Evolutionary conservation across 2,329 filamentous ascomycete species (phyloP).

Genomic region (Knoxdaviesia proteae): DNA sequence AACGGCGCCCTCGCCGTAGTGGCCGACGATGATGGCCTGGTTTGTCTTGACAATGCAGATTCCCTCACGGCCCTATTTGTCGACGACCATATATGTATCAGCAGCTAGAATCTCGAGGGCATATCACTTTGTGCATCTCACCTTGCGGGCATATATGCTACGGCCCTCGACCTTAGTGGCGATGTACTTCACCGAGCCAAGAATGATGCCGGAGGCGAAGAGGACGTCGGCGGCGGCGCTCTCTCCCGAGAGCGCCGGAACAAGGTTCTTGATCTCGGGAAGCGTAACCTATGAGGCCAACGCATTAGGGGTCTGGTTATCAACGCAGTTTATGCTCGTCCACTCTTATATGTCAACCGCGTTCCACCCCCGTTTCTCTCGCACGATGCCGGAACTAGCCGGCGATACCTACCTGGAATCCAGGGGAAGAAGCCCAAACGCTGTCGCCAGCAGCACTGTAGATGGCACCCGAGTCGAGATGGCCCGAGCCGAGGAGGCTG

Average conservation of each 20-base stretch:
- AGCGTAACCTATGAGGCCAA: too few species aligned
- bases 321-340: too few species aligned
- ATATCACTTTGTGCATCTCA: slow-evolving; percentile 17
- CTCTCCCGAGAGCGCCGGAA: too few species aligned
- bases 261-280: too few species aligned
- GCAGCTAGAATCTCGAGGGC: neutral
- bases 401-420: slow-evolving; percentile 45
- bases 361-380: too few species aligned
- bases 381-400: too few species aligned
- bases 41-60: slow-evolving; percentile 69
- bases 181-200: slow-evolving; percentile 23
- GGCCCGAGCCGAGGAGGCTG: slow-evolving; percentile 61
- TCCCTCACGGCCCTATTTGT: slow-evolving; percentile 48
- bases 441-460: slow-evolving; percentile 64
- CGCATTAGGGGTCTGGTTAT: too few species aligned
- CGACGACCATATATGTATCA: slow-evolving; percentile 2
- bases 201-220: slow-evolving; percentile 3
- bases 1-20: slow-evolving; percentile 57
- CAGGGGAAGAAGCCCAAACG: slow-evolving; percentile 50
- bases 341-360: too few species aligned
- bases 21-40: slow-evolving; percentile 71
- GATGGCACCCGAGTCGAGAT: slow-evolving; percentile 70
- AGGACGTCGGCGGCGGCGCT: neutral
- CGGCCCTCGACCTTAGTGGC: slow-evolving; percentile 55
- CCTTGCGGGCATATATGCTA: slow-evolving; percentile 72